Evolutionary conservation across 768 basidiomycete species (phyloP), one percentile per base, ranked within the genome.

Genomic region (Leccinum longicurvipes): DNA sequence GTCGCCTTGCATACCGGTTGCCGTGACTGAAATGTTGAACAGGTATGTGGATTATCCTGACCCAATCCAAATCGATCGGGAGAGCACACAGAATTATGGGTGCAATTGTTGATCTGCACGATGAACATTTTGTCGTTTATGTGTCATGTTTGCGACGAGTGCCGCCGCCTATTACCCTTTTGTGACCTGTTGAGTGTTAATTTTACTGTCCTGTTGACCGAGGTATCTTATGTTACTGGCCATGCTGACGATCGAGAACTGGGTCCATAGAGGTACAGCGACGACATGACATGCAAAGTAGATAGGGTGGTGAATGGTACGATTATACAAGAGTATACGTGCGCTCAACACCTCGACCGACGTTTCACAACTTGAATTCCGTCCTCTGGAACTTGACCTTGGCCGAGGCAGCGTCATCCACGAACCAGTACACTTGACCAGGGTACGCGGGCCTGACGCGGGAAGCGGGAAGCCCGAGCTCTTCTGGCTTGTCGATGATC

Each of bases 11-110:
- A 23, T 55, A 34, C 59, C 6, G 34, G 51, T 12, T 52, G 54
- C 42, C 57, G 53, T 42, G 47, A 46, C 62, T 64, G 50, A 61
- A 61, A 44, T 42, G 55, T 48, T 54, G 48, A 39, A n/a, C 73
- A 98, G 95, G 72, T 95, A 93, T 77, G 89, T 93, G 65, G 96
- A 99, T 78, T 99, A 98, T 74, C 96, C 96, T 27, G 96, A 99
- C 73, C 96, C 96, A 15, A 98, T 99, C 73, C 88, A 93, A 72
- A 90, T 98, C 71, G 93, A 98, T 74, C 84, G 89, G 54, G 93
- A 97, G 76, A 89, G 82, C 69, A 86, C 88, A 53, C 93, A 95
- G 79, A 89, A 79, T 72, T 93, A 92, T 68, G 90, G 88, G 54
- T 98, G 95, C 82, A 93, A 84, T 69, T 98, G 95, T 76, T 95